Evolutionary conservation across 495 filamentous ascomycete species (phyloP).

Genomic region (Podospora bellae-mahoneyi): DNA sequence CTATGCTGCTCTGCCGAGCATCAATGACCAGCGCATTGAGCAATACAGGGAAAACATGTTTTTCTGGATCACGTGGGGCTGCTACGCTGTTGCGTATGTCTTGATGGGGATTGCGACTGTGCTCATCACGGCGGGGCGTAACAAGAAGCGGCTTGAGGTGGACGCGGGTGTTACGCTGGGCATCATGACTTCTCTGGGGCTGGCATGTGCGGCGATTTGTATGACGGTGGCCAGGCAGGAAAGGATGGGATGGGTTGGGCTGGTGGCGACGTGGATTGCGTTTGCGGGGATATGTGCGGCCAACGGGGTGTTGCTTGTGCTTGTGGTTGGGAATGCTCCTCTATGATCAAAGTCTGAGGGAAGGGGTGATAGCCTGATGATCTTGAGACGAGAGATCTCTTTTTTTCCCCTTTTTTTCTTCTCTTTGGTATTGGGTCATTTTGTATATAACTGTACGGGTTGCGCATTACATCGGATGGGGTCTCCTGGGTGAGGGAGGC

Average conservation of each 20-base stretch:
- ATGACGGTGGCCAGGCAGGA: constrained; percentile 46
- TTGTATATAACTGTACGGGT: constrained; percentile 3
- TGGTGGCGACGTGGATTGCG: constrained; percentile 41
- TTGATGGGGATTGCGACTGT: constrained; percentile 53
- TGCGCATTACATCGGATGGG: neutral
- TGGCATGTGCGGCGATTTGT: constrained; percentile 53
- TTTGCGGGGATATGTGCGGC: constrained; percentile 48
- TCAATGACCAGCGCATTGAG: constrained; percentile 39
- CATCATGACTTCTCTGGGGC: constrained; percentile 52
- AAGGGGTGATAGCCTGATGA: neutral
- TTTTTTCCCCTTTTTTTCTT: neutral
- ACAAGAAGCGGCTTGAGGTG: constrained; percentile 53
- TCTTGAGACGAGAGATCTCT: neutral
- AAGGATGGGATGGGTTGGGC: constrained; percentile 39
- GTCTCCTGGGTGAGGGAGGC: neutral
- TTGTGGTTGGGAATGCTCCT: constrained; percentile 41
- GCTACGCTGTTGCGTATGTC: constrained; percentile 47
- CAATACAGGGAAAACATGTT: constrained; percentile 47
- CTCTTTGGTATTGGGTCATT: neutral
- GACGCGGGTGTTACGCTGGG: constrained; percentile 59
- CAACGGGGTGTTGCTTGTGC: constrained; percentile 49
- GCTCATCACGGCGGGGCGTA: constrained; percentile 52
- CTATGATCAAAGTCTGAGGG: constrained; percentile 22
- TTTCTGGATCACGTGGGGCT: constrained; percentile 41
- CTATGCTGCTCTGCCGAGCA: constrained; percentile 44